These are phyloP conservation scores for Endothia cerciana DNA, from an alignment of 2,329 filamentous ascomycete genomes.

Conservation along the genomic window DNA sequence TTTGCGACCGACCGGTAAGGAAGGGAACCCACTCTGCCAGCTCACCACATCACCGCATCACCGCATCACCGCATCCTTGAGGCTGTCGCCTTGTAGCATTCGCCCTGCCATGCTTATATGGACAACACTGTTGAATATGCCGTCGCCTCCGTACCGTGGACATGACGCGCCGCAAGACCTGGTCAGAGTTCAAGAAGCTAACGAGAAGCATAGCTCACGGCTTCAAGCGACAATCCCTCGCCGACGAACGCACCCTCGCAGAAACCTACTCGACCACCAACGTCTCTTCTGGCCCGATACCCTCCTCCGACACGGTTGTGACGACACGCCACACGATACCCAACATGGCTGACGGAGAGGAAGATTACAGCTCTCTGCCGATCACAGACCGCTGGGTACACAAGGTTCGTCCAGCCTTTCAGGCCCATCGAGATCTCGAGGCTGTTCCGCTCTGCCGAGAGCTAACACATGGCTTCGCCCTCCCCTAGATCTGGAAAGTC, in stretches of 20 bases:
- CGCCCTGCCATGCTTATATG: background rate
- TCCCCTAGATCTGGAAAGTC: conserved; percentile 83
- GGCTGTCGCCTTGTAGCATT: background rate
- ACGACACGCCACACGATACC: background rate
- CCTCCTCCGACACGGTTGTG: background rate
- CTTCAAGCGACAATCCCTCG: conserved; percentile 4
- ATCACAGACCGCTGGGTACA: conserved; percentile 80
- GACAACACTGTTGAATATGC: conserved; percentile 1
- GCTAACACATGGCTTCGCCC: background rate
- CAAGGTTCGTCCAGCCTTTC: conserved; percentile 57
- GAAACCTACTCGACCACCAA: conserved; percentile 6
- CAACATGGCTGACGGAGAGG: conserved; percentile 78
- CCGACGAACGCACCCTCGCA: conserved; percentile 5
- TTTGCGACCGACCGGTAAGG: conserved; percentile 26
- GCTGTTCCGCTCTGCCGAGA: conserved; percentile 9
- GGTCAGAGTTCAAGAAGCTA: conserved; percentile 23
- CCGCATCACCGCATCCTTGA: background rate
- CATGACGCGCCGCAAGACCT: conserved; percentile 24
- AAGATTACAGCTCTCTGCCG: conserved; percentile 80
- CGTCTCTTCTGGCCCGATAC: background rate
- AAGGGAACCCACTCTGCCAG: conserved; percentile 18
- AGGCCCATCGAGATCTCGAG: background rate
- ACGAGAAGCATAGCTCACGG: conserved; percentile 26
- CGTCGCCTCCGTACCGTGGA: background rate
- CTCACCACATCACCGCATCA: conserved; percentile 12